Percentiles rank a stretch among this genome's conserved stretches.
Evolutionary conservation across 2,329 filamentous ascomycete genomes (phyloP).

Genomic region (Apiospora rasikravindrae): DNA sequence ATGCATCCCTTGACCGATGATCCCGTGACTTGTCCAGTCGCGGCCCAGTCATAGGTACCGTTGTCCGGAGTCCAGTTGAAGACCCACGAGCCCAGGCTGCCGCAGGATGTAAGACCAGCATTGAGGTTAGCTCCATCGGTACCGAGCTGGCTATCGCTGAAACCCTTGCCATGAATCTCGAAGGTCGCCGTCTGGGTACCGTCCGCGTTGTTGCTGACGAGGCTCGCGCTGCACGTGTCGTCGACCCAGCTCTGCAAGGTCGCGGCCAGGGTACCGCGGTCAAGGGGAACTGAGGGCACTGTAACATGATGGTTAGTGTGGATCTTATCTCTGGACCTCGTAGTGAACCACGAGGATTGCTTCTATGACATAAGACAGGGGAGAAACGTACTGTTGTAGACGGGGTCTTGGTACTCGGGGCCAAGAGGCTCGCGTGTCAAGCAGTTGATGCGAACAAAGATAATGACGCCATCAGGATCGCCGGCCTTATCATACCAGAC

Average conservation of each 20-base stretch:
- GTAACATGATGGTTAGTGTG: background rate
- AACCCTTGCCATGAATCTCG: slow-evolving; percentile 18
- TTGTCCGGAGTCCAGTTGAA: slow-evolving; percentile 14
- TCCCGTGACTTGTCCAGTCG: background rate
- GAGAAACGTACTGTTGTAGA: slow-evolving; percentile 23
- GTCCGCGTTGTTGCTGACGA: background rate
- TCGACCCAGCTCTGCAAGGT: slow-evolving; percentile 27
- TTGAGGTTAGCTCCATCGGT: slow-evolving; percentile 18
- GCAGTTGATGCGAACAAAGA: slow-evolving; percentile 31
- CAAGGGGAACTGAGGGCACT: slow-evolving; percentile 26
- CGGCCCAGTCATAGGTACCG: slow-evolving; percentile 12
- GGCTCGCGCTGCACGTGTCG: slow-evolving; percentile 22
- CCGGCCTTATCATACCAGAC: slow-evolving; percentile 19
- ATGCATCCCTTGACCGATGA: background rate
- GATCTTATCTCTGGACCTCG: too few relatives aligned
- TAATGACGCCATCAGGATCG: slow-evolving; percentile 24
- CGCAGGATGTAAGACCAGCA: background rate
- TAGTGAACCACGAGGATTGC: background rate
- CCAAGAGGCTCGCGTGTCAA: slow-evolving; percentile 25
- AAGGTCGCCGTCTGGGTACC: slow-evolving; percentile 12
- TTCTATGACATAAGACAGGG: background rate
- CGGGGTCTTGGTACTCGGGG: slow-evolving; percentile 25
- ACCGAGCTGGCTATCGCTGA: slow-evolving; percentile 4
- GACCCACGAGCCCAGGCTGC: slow-evolving; percentile 3
- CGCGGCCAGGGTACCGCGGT: background rate